Percentiles rank a stretch among this genome's conserved stretches.
phyloP scores from a whole-genome alignment of 1,284 basidiomycete species.

The Ceratorhiza oryzae-sativae region DNA sequence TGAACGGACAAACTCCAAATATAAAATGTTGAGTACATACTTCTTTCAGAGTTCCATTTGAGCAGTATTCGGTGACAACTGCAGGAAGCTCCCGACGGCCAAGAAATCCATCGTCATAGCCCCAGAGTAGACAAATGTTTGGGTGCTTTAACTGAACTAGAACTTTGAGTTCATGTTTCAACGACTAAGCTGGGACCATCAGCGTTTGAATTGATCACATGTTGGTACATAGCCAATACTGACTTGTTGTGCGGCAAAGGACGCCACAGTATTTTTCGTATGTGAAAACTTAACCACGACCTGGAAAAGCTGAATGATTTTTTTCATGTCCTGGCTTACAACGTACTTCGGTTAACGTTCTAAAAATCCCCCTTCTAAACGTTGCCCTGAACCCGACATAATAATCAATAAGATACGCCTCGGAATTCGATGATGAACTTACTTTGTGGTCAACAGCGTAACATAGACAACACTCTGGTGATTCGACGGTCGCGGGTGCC shows the following conservation, averaged over 20 bases:
- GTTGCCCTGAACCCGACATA: not conserved
- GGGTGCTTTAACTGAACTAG: slow-evolving; percentile 15
- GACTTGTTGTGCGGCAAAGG: not conserved
- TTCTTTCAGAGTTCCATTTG: slow-evolving; percentile 1
- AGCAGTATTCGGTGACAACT: slow-evolving; percentile 10
- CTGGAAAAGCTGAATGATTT: too few species aligned
- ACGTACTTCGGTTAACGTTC: slow-evolving; percentile 3
- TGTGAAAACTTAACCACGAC: not conserved
- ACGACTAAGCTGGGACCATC: not conserved
- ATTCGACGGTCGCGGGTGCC: not conserved
- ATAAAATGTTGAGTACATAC: not conserved
- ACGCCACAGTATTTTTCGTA: not conserved
- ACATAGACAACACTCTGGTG: not conserved
- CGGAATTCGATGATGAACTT: not conserved
- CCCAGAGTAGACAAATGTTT: slow-evolving; percentile 13
- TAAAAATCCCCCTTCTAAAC: not conserved
- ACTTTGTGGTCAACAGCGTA: not conserved
- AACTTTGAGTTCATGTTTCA: slow-evolving; percentile 4
- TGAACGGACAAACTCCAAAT: too few species aligned
- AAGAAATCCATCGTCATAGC: not conserved
- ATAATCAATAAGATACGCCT: not conserved
- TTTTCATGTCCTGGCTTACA: too few species aligned
- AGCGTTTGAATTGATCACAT: too few species aligned
- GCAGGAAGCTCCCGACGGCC: not conserved
- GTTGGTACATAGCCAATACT: too few species aligned